These are phyloP conservation scores for Lachancea nothofagi DNA, from an alignment of 805 yeast genomes.

Conservation along the genomic window DNA sequence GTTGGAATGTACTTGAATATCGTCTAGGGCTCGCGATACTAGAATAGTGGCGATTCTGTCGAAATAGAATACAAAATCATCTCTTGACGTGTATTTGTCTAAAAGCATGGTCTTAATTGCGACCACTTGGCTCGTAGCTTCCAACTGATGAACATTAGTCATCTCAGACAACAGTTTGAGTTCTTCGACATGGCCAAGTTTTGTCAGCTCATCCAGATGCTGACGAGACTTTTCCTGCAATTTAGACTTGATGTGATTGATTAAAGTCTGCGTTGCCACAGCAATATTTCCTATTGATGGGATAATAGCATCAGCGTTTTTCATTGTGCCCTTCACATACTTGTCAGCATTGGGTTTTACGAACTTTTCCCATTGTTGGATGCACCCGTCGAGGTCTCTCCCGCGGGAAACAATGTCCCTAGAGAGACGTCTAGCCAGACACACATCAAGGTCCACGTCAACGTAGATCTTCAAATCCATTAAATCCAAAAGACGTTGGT, in stretches of 20 bases:
- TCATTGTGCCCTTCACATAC: constrained; percentile 68
- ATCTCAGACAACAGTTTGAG: constrained; percentile 16
- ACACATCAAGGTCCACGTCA: constrained; percentile 89
- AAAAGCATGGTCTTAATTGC: constrained; percentile 71
- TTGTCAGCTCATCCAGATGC: constrained; percentile 60
- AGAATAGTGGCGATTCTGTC: constrained; percentile 73
- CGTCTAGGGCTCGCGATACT: constrained; percentile 62
- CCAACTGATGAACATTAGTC: constrained; percentile 28
- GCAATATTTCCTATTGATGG: constrained; percentile 84
- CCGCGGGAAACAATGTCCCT: constrained; percentile 86
- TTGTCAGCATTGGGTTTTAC: constrained; percentile 90
- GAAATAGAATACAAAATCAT: constrained; percentile 81
- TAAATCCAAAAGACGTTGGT: constrained; percentile 57
- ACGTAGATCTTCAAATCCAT: constrained; percentile 88
- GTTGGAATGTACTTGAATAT: constrained; percentile 35
- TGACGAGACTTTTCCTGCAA: constrained; percentile 55
- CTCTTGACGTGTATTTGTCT: constrained; percentile 48
- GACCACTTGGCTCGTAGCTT: constrained; percentile 55
- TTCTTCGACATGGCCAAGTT: constrained; percentile 33
- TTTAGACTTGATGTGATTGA: constrained; percentile 72
- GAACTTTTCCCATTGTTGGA: constrained; percentile 83
- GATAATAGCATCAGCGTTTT: constrained; percentile 77
- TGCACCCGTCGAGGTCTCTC: constrained; percentile 73
- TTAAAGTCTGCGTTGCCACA: constrained; percentile 74
- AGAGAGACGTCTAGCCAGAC: constrained; percentile 80